These are phyloP conservation scores for Citrus medica DNA, from an alignment of 345 rosid species.

Conservation along the genomic window DNA sequence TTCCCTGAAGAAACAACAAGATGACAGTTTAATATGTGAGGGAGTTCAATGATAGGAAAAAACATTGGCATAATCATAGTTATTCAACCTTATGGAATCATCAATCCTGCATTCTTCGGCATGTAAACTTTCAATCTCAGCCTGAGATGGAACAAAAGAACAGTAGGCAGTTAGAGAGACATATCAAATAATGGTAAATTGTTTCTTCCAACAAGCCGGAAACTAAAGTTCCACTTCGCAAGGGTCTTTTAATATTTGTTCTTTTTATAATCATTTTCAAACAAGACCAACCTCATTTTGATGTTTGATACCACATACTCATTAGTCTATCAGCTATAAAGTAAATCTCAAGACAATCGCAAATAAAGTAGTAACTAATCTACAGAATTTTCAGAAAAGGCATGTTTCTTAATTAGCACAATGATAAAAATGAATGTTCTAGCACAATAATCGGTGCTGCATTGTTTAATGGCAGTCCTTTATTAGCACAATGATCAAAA, in stretches of 20 bases:
- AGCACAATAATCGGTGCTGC: not conserved
- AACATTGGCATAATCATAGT: conserved; percentile 2
- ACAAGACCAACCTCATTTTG: not conserved
- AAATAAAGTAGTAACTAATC: not conserved
- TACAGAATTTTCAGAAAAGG: not conserved
- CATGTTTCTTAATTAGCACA: not conserved
- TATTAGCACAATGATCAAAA: not conserved
- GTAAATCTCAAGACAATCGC: not conserved
- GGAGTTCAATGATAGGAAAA: conserved; percentile 4
- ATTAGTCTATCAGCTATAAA: not conserved
- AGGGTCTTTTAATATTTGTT: not conserved
- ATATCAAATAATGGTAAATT: not conserved
- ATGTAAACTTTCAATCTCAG: conserved; percentile 47
- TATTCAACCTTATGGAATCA: conserved; percentile 57
- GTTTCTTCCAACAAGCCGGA: not conserved
- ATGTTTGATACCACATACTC: not conserved
- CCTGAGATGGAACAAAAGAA: conserved; percentile 31
- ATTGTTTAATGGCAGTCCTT: not conserved
- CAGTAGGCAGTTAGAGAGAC: not conserved
- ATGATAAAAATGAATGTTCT: too few species aligned
- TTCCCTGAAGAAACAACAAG: conserved; percentile 41
- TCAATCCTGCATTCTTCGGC: conserved; percentile 53
- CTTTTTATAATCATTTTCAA: not conserved
- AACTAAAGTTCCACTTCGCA: not conserved
- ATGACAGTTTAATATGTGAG: conserved; percentile 14